Conservation (phyloP, 2,329 filamentous ascomycete genomes). For the Hymenoscyphus salicellus region DNA sequence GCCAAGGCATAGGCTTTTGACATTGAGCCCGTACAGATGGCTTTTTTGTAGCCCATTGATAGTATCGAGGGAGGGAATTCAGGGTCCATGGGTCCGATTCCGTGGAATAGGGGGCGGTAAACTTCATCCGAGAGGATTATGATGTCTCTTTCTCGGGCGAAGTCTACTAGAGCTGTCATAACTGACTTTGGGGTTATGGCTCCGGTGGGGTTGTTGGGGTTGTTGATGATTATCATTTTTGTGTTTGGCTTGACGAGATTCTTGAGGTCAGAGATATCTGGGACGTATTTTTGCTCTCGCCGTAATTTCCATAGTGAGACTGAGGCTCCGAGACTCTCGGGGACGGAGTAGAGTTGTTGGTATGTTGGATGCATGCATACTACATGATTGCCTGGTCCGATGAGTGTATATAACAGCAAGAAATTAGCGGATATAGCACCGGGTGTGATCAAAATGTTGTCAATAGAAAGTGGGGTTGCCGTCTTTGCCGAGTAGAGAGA, state of each 20-base stretch:
- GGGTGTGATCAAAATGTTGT: conserved; percentile 72
- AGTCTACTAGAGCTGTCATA: conserved; percentile 58
- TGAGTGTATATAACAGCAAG: conserved; percentile 68
- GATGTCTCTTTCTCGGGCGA: conserved; percentile 62
- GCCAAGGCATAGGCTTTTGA: conserved; percentile 83
- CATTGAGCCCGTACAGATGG: conserved; percentile 74
- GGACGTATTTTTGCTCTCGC: conserved; percentile 62
- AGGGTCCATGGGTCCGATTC: conserved; percentile 30
- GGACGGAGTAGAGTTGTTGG: conserved; percentile 77
- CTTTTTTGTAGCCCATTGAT: conserved; percentile 67
- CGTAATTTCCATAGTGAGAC: conserved; percentile 73
- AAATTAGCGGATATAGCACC: conserved; percentile 86
- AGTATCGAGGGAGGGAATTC: conserved; percentile 66
- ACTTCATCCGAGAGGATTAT: conserved; percentile 76
- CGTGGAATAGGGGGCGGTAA: conserved; percentile 77
- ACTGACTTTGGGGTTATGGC: conserved; percentile 61
- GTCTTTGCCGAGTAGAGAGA: conserved; percentile 60
- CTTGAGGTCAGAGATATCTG: conserved; percentile 65
- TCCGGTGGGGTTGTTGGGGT: conserved; percentile 81
- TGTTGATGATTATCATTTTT: conserved; percentile 69
- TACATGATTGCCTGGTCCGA: conserved; percentile 75
- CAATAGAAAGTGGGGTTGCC: conserved; percentile 45
- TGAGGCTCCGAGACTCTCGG: conserved; percentile 69
- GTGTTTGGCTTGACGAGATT: conserved; percentile 64
- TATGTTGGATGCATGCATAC: conserved; percentile 86